phyloP scores from a whole-genome alignment of 2,329 filamentous ascomycete species.

The Sporothrix protearum region DNA sequence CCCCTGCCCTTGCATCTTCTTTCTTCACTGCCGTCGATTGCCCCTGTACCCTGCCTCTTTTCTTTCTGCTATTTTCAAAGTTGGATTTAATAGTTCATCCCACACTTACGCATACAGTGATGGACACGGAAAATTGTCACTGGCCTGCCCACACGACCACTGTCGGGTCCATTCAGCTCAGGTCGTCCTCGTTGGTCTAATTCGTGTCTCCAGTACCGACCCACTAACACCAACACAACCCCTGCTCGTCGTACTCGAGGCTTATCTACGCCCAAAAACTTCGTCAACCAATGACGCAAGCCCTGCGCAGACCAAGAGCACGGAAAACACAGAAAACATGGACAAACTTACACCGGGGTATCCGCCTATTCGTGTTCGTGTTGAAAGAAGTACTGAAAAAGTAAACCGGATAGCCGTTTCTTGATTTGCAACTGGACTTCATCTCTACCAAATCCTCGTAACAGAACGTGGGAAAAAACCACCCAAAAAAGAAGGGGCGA shows the following conservation, averaged over 20 bases:
- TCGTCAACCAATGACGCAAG: conserved; percentile 25
- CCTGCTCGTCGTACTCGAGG: background rate
- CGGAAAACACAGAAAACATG: background rate
- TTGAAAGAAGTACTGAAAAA: background rate
- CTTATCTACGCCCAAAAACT: conserved; percentile 8
- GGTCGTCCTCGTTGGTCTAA: background rate
- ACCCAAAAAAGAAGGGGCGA: background rate
- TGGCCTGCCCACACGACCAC: background rate
- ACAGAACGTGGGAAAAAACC: background rate
- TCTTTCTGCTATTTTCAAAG: background rate
- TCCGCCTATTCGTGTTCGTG: background rate
- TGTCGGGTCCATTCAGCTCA: background rate
- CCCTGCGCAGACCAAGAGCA: background rate
- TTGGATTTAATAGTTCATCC: background rate
- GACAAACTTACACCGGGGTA: background rate
- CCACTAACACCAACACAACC: background rate
- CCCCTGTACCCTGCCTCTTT: background rate
- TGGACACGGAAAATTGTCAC: background rate
- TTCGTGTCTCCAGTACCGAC: background rate
- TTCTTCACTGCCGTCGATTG: background rate
- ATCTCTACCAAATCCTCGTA: no score
- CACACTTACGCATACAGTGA: background rate
- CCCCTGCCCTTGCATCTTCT: background rate
- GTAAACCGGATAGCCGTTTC: background rate
- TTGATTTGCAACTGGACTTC: background rate